Conservation (phyloP, 148 eudicot species). For the Nepenthes gracilis region DNA sequence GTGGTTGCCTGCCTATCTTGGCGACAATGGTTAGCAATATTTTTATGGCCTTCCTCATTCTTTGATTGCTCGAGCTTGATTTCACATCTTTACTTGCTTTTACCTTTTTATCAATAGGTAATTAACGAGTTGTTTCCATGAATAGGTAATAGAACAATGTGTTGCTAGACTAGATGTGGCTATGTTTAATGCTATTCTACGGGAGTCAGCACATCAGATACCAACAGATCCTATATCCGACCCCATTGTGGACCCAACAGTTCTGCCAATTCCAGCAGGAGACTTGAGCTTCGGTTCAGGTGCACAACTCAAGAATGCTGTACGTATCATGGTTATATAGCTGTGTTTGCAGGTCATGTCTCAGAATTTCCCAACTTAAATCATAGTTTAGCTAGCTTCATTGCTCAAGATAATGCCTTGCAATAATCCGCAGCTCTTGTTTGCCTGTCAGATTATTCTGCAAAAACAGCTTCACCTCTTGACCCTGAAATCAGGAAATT, state of each 20-base stretch:
- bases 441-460: no score
- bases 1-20: slow-evolving; percentile 86
- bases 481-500: no score
- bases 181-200: slow-evolving; percentile 91
- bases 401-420: no score
- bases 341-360: background rate
- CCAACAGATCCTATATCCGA: slow-evolving; percentile 95
- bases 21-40: slow-evolving; percentile 54
- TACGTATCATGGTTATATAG: slow-evolving; percentile 20
- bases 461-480: no score
- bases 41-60: background rate
- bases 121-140: slow-evolving; percentile 7
- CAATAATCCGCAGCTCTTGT: no score
- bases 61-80: background rate
- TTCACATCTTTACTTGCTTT: no score
- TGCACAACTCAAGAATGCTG: slow-evolving; percentile 88
- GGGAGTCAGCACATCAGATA: slow-evolving; percentile 80
- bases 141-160: slow-evolving; percentile 86
- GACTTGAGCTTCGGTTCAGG: slow-evolving; percentile 96
- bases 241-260: slow-evolving; percentile 76
- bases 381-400: no score
- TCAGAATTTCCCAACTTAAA: background rate
- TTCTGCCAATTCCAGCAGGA: slow-evolving; percentile 89
- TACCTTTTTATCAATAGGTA: background rate
- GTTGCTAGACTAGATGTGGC: slow-evolving; percentile 79